Evolutionary conservation across 1,284 basidiomycete species (phyloP).

Genomic region (Trichosporon ovoides): DNA sequence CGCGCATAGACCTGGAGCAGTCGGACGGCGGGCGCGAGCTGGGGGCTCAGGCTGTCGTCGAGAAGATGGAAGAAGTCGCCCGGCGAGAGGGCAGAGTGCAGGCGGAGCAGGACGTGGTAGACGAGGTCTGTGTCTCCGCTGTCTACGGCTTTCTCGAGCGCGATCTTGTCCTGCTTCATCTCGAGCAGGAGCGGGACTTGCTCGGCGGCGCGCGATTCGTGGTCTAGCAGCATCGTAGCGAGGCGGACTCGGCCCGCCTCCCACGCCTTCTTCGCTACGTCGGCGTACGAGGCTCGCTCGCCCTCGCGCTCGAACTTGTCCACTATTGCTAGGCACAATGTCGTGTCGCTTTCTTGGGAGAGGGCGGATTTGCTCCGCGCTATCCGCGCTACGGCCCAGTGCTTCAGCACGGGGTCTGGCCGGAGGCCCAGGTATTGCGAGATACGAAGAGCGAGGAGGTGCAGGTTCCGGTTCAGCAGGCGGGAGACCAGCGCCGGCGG

Average conservation of each 20-base stretch:
- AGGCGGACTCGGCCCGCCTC: slow-evolving; percentile 76
- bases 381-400: slow-evolving; percentile 95
- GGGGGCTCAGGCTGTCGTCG: slow-evolving; percentile 70
- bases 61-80: slow-evolving; percentile 93
- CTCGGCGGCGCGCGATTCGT: slow-evolving; percentile 82
- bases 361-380: slow-evolving; percentile 59
- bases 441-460: slow-evolving; percentile 84
- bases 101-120: slow-evolving; percentile 79
- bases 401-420: slow-evolving; percentile 80
- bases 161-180: slow-evolving; percentile 91
- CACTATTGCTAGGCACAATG: slow-evolving; percentile 74
- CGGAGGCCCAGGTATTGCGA: slow-evolving; percentile 76
- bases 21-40: slow-evolving; percentile 65
- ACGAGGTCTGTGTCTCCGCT: slow-evolving; percentile 95
- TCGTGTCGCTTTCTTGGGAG: slow-evolving; percentile 61
- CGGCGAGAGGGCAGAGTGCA: slow-evolving; percentile 74
- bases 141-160: slow-evolving; percentile 83
- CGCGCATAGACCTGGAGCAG: slow-evolving; percentile 82
- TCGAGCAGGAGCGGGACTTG: slow-evolving; percentile 85
- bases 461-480: slow-evolving; percentile 78
- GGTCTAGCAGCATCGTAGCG: slow-evolving; percentile 88
- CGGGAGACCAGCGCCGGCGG: slow-evolving; percentile 73
- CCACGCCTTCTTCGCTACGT: slow-evolving; percentile 92
- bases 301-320: slow-evolving; percentile 69
- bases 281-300: slow-evolving; percentile 75